Evolutionary conservation across 768 basidiomycete genomes (phyloP).

Genomic region (Pleurotus pulmonarius): DNA sequence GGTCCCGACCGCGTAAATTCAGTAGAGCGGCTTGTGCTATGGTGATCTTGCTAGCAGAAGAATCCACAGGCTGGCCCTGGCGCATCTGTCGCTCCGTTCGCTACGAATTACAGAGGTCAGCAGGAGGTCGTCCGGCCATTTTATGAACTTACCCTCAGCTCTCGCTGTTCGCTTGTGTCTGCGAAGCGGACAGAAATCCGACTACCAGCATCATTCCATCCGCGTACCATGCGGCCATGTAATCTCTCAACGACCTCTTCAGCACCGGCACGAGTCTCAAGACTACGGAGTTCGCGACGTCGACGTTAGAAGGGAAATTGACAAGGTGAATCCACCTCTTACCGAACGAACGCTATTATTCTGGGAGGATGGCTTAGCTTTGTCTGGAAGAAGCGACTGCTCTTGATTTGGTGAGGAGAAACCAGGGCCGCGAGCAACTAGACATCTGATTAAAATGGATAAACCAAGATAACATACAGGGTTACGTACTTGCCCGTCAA

Average conservation of each 20-base stretch:
- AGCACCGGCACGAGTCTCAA: constrained; percentile 68
- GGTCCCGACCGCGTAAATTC: constrained; percentile 68
- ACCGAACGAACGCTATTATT: constrained; percentile 83
- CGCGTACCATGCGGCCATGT: constrained; percentile 77
- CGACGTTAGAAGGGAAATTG: constrained; percentile 1
- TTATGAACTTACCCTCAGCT: constrained; percentile 59
- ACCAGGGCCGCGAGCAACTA: constrained; percentile 65
- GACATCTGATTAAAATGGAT: constrained; percentile 3
- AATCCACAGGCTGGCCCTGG: constrained; percentile 49
- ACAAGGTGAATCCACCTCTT: constrained; percentile 14
- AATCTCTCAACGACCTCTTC: constrained; percentile 76
- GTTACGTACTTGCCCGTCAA: constrained; percentile 55
- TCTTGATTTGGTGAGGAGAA: constrained; percentile 67
- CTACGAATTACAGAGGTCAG: constrained; percentile 27
- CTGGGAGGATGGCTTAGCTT: constrained; percentile 71
- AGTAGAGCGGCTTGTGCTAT: constrained; percentile 78
- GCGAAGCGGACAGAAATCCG: constrained; percentile 79
- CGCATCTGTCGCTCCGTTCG: constrained; percentile 56
- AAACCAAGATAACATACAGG: not conserved
- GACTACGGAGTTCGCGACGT: constrained; percentile 31
- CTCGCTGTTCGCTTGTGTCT: constrained; percentile 73
- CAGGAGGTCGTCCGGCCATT: not conserved
- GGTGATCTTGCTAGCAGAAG: constrained; percentile 56
- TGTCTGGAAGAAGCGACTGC: constrained; percentile 78
- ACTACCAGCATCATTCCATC: constrained; percentile 74